phyloP scores from a whole-genome alignment of 169 alveolate genomes.

The Cyclospora cayetanensis region DNA sequence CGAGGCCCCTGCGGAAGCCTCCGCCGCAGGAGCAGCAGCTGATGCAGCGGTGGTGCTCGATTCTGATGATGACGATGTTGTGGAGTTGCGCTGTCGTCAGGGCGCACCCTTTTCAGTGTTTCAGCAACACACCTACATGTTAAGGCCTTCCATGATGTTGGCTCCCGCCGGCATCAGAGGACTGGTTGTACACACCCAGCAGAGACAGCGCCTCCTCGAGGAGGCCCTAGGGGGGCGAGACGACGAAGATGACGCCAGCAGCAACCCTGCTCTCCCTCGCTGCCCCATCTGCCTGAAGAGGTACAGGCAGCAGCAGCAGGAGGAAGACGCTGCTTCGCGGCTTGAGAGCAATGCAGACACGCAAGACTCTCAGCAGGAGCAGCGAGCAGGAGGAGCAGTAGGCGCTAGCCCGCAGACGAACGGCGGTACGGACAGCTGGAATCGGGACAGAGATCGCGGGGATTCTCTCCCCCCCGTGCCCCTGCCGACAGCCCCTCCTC shows the following conservation, averaged over 20 bases:
- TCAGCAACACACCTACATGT: not conserved
- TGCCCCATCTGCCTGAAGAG: slow-evolving; percentile 50
- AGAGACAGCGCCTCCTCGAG: not conserved
- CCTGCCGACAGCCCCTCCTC: not conserved
- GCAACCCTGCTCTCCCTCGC: slow-evolving; percentile 12
- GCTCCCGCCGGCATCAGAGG: not conserved
- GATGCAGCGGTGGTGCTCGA: slow-evolving; percentile 36
- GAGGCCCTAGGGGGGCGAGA: not conserved
- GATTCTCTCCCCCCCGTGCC: not conserved
- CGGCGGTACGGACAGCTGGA: not conserved
- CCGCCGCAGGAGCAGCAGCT: slow-evolving; percentile 5
- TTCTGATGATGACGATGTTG: slow-evolving; percentile 48
- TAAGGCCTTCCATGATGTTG: not conserved
- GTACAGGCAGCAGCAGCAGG: slow-evolving; percentile 60
- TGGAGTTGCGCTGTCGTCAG: slow-evolving; percentile 1
- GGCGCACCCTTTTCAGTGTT: not conserved
- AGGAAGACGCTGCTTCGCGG: not conserved
- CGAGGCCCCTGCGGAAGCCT: too few relatives aligned
- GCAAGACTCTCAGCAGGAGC: not conserved
- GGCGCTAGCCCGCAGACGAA: too few relatives aligned
- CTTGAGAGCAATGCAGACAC: not conserved
- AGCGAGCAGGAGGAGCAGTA: not conserved
- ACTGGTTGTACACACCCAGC: not conserved
- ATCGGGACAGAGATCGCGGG: not conserved
- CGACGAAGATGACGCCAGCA: slow-evolving; percentile 8